Conservation (phyloP, 78 protist species). For the Planoprotostelium fungivorum region DNA sequence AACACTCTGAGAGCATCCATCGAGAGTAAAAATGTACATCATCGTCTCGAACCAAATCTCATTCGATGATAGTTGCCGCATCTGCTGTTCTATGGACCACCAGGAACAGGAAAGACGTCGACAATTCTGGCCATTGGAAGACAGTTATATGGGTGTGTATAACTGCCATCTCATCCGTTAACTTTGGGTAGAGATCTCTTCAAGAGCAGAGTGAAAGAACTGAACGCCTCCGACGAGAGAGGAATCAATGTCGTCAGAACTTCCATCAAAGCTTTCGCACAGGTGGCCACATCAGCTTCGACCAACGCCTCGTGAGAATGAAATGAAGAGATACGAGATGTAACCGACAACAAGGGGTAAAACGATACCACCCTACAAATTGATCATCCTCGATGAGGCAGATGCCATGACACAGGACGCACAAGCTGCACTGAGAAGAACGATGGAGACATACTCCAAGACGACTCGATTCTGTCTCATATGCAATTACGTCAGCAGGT, state of each 20-base stretch:
- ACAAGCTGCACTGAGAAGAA: slow-evolving; percentile 88
- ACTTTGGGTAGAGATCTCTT: slow-evolving; percentile 47
- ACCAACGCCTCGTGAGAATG: neutral
- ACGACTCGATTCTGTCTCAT: slow-evolving; percentile 90
- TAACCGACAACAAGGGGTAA: slow-evolving; percentile 14
- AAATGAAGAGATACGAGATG: slow-evolving; percentile 9
- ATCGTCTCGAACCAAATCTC: neutral
- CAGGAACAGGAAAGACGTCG: slow-evolving; percentile 98
- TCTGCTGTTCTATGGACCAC: slow-evolving; percentile 97
- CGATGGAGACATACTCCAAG: slow-evolving; percentile 85
- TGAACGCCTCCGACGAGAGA: slow-evolving; percentile 98
- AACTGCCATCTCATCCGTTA: neutral
- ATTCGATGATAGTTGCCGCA: slow-evolving; percentile 81
- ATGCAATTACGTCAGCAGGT: slow-evolving; percentile 81
- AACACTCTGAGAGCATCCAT: slow-evolving; percentile 58
- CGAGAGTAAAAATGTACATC: slow-evolving; percentile 44
- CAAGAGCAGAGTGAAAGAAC: slow-evolving; percentile 82
- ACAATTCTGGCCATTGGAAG: slow-evolving; percentile 87
- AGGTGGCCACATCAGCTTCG: slow-evolving; percentile 18
- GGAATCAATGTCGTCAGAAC: slow-evolving; percentile 93
- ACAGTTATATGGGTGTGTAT: slow-evolving; percentile 81
- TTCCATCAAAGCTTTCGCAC: slow-evolving; percentile 90
- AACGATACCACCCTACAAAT: slow-evolving; percentile 68
- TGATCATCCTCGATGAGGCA: slow-evolving; percentile 97
- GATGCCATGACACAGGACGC: slow-evolving; percentile 97